Evolutionary conservation across 192 early-diverging fungal species (phyloP), one percentile per base, ranked within the genome.

Genomic region (Coemansia sp.): DNA sequence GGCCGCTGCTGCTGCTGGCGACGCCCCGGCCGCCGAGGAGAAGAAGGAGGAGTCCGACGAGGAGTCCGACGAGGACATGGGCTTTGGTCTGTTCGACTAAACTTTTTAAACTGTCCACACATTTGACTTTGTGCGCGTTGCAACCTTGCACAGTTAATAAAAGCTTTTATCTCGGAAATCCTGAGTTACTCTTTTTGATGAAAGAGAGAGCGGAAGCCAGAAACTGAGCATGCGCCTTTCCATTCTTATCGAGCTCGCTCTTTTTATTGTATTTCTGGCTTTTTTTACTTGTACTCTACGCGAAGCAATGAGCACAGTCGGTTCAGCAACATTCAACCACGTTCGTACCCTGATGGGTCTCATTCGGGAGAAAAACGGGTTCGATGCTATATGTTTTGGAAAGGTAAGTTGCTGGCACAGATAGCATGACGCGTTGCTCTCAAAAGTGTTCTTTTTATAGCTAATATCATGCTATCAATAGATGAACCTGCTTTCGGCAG

Each of bases 31-130:
- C 58, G 87, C 77, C 38, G 84, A 84, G 73, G 84, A 82, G 66
- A 83, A 87, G 81, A 87, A 88, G 70, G 89, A 86, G 73, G 58
- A 49, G 21, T 23, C 32, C 24, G 85, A 83, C 58, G 89, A 88
- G 69, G 89, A 90, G 80, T 89, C 87, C 55, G 90, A 91, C 62
- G 89, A 89, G 44, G 90, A 91, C 73, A 90, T 91, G 88, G 88
- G 86, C 66, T 87, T 90, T 81, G 89, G 89, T 88, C 85, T 80
- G 74, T 81, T 68, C 71, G 81, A 83, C 66, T 83, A 83, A 82
- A 31, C 35, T 40, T 16, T 40, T 40, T 40, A 22, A 27, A 25
- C 16, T 16, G 25, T 29, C 35, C 14, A 40, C n/a, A 16, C 14
- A 16, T 40, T 38, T 56, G 53, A 14, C 23, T 54, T 54, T 19